phyloP scores from a whole-genome alignment of 768 basidiomycete species.

The Lactarius akahatsu region DNA sequence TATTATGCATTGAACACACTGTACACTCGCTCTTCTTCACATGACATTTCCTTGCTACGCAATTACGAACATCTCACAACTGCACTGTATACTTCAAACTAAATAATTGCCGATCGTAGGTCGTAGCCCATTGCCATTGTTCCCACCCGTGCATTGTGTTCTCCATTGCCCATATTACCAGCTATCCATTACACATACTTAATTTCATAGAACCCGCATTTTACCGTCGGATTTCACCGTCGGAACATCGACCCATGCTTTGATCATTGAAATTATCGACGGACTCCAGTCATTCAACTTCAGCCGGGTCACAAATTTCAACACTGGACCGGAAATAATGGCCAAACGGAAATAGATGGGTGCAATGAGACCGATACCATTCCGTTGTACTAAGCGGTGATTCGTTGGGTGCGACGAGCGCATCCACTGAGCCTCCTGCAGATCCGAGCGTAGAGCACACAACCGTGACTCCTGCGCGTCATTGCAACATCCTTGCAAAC shows the following conservation, averaged over 20 bases:
- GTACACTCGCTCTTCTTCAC: constrained; percentile 21
- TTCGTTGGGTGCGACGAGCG: background rate
- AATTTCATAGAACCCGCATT: constrained; percentile 13
- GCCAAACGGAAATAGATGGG: background rate
- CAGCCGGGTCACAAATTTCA: background rate
- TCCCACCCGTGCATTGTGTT: constrained; percentile 8
- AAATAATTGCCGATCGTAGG: constrained; percentile 10
- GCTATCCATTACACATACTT: constrained; percentile 6
- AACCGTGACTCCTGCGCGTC: constrained; percentile 1
- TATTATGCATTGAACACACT: constrained; percentile 18
- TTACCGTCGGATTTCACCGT: constrained; percentile 12
- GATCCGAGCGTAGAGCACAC: constrained; percentile 1
- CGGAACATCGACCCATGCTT: background rate
- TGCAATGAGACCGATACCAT: background rate
- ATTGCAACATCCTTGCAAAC: constrained; percentile 11
- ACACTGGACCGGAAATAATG: background rate
- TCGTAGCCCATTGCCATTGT: constrained; percentile 9
- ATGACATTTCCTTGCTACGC: constrained; percentile 14
- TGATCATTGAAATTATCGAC: background rate
- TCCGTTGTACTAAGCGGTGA: background rate
- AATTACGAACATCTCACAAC: constrained; percentile 14
- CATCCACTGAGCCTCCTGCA: constrained; percentile 2
- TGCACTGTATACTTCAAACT: constrained; percentile 23
- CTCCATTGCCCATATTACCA: constrained; percentile 20
- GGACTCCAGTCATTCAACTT: background rate